These are phyloP conservation scores for Pyrenopolyporus hunteri DNA, from an alignment of 495 filamentous ascomycete genomes.

Conservation along the genomic window DNA sequence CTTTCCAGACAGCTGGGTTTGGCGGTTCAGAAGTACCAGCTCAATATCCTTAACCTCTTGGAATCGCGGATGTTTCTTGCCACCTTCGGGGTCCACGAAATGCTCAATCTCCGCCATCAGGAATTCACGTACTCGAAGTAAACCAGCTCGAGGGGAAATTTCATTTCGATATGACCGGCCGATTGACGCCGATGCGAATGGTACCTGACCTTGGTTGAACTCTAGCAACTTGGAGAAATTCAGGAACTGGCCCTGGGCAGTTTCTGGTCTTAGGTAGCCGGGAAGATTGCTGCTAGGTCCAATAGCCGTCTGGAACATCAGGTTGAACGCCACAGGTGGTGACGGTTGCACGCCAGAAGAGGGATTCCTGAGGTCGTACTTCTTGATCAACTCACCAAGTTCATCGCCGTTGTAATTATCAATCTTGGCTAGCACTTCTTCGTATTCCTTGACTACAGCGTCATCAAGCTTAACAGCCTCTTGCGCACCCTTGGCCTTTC, in stretches of 20 bases:
- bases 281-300: slow-evolving; percentile 65
- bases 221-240: slow-evolving; percentile 80
- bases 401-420: slow-evolving; percentile 77
- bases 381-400: slow-evolving; percentile 72
- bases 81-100: slow-evolving; percentile 73
- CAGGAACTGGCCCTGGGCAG: slow-evolving; percentile 77
- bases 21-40: slow-evolving; percentile 62
- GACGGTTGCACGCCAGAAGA: slow-evolving; percentile 61
- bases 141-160: slow-evolving; percentile 73
- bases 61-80: slow-evolving; percentile 77
- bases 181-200: slow-evolving; percentile 78
- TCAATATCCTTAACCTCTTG: slow-evolving; percentile 68
- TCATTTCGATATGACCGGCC: slow-evolving; percentile 83
- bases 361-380: slow-evolving; percentile 73
- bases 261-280: slow-evolving; percentile 74
- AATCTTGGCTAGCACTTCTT: slow-evolving; percentile 73
- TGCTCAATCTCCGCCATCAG: slow-evolving; percentile 86
- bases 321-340: slow-evolving; percentile 74
- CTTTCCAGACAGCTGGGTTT: slow-evolving; percentile 65
- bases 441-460: slow-evolving; percentile 70
- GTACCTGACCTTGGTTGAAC: slow-evolving; percentile 74
- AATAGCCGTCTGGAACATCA: slow-evolving; percentile 80
- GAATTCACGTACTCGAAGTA: slow-evolving; percentile 81
- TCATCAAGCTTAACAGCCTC: slow-evolving; percentile 70
- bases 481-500: slow-evolving; percentile 60